Evolutionary conservation across 371 early-diverging fungal genomes (phyloP).

Genomic region (Smittium culicis): DNA sequence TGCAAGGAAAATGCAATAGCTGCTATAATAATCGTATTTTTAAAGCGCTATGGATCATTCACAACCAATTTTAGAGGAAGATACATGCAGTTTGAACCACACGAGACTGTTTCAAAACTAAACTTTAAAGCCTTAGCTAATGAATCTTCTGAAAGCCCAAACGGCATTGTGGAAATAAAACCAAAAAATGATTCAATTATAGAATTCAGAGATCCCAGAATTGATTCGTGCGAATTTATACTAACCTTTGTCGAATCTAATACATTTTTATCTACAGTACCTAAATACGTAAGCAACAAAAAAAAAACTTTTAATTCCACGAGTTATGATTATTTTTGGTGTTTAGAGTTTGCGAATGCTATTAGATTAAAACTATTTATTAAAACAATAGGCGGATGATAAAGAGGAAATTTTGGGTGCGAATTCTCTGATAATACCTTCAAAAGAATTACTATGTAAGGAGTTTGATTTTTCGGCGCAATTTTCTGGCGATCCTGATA

Average conservation of each 20-base stretch:
- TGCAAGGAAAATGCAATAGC: not conserved
- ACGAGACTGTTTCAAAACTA: not conserved
- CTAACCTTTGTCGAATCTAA: not conserved
- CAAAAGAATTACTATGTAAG: not conserved
- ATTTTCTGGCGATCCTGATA: not conserved
- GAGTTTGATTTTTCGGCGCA: not conserved
- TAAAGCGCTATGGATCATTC: not conserved
- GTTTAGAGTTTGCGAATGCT: not conserved
- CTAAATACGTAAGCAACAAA: not conserved
- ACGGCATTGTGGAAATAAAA: not conserved
- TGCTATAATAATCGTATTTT: not conserved
- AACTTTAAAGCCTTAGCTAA: not conserved
- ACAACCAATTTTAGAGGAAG: not conserved
- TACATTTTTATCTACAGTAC: not conserved
- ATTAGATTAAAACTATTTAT: not conserved
- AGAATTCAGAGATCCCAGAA: not conserved
- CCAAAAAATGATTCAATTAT: not conserved
- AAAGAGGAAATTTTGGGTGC: not conserved
- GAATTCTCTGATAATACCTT: not conserved
- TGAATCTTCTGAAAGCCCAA: not conserved
- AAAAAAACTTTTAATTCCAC: not conserved
- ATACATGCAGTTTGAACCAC: too few species aligned
- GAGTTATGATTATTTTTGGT: not conserved
- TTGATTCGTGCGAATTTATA: not conserved
- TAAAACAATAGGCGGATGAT: not conserved